phyloP scores from a whole-genome alignment of 1,284 basidiomycete genomes.

The Heterobasidion parviporum region DNA sequence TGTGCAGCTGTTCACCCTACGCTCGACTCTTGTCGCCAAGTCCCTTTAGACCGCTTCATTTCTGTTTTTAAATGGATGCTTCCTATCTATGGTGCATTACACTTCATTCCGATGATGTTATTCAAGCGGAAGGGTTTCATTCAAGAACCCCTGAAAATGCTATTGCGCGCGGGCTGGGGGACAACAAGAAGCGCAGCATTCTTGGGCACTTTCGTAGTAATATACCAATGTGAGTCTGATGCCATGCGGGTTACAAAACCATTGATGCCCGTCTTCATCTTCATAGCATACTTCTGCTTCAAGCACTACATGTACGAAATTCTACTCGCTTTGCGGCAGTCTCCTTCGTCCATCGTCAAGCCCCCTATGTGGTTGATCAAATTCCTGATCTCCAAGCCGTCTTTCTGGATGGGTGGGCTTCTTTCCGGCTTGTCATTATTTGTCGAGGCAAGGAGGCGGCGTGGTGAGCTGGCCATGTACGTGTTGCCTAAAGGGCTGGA shows the following conservation, averaged over 20 bases:
- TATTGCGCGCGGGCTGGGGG: conserved; percentile 61
- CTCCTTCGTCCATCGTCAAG: conserved; percentile 4
- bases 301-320: conserved; percentile 53
- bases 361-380: conserved; percentile 29
- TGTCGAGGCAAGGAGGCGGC: conserved; percentile 77
- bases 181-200: conserved; percentile 86
- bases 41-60: conserved; percentile 70
- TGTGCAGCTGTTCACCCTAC: conserved; percentile 78
- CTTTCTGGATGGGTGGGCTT: conserved; percentile 76
- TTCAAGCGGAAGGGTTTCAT: conserved; percentile 63
- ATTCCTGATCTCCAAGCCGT: conserved; percentile 56
- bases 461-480: conserved; percentile 90
- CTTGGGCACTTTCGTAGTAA: conserved; percentile 77
- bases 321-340: conserved; percentile 26
- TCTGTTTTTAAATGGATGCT: conserved; percentile 83
- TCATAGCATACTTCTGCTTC: conserved; percentile 67
- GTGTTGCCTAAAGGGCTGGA: conserved; percentile 89
- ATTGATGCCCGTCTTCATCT: background rate
- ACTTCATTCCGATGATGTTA: conserved; percentile 80
- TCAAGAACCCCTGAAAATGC: conserved; percentile 54
- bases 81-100: conserved; percentile 82
- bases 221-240: conserved; percentile 67
- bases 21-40: conserved; percentile 59
- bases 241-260: background rate
- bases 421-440: conserved; percentile 74